A percentile compares a stretch with the other conserved stretches of the same genome.
Conservation (phyloP, 2,329 filamentous ascomycete species). For the Paramyrothecium roridum region DNA sequence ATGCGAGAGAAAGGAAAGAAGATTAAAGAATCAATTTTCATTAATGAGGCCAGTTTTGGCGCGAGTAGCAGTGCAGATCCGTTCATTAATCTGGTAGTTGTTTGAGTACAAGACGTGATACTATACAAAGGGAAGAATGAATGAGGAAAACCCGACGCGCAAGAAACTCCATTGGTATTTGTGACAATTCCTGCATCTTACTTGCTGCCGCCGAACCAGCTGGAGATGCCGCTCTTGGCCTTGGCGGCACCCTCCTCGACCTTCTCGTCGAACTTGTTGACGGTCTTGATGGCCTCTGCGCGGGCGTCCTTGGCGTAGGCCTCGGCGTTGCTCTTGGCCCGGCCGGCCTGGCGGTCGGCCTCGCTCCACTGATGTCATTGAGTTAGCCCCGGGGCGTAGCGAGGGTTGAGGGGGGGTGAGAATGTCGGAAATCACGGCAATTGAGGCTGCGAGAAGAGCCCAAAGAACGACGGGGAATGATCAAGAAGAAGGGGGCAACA, state of each 20-base stretch:
- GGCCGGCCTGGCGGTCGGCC: constrained; percentile 59
- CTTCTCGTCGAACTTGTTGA: constrained; percentile 79
- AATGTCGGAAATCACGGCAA: background rate
- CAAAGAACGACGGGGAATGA: too few relatives aligned
- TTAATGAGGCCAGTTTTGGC: too few relatives aligned
- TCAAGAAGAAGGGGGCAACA: background rate
- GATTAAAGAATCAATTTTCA: too few relatives aligned
- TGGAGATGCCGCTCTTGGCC: constrained; percentile 78
- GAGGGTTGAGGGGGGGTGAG: too few relatives aligned
- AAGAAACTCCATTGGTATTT: background rate
- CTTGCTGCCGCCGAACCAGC: constrained; percentile 73
- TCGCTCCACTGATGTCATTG: constrained; percentile 38
- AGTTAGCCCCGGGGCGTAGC: constrained; percentile 1
- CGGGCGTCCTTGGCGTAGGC: constrained; percentile 60
- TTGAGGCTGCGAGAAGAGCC: background rate
- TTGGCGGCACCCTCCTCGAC: constrained; percentile 76
- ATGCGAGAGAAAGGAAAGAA: too few relatives aligned
- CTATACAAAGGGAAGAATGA: too few relatives aligned
- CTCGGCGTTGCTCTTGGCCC: constrained; percentile 59
- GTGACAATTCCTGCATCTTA: constrained; percentile 7
- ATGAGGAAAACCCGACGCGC: background rate
- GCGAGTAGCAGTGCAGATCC: too few relatives aligned
- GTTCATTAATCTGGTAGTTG: too few relatives aligned
- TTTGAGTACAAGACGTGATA: too few relatives aligned
- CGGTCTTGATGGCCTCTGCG: constrained; percentile 64